Base-by-base conservation (phyloP, 2,329 filamentous ascomycete species). In the Arthrobotrys megalospora region DNA sequence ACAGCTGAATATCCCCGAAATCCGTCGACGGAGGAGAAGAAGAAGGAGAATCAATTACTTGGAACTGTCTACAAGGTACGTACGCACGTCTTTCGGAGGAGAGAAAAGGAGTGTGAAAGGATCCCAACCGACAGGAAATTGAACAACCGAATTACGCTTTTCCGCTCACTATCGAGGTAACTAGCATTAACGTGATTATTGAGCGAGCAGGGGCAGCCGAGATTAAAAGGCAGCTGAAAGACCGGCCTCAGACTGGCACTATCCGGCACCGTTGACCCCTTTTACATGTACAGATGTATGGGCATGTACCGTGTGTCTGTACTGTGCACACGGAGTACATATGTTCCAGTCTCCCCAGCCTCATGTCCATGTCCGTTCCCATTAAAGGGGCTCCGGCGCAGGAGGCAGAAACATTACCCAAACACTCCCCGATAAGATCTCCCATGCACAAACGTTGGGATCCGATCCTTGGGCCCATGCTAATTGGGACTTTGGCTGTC, bases 151-250 rank as follows among this genome's bases (percentile, higher is more conserved):
- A 60, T n/a, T 32, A 11, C 53, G 53, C 53, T 55, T 34, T 48
- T 36, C 36, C 24, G 50, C 32, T 36, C 50, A 21, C 45, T 48
- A 48, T 24, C 6, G 36, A 45, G 43, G 4, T n/a, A 16, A n/a
- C 43, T 7, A 16, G 43, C 12, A 16, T n/a, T n/a, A n/a, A 45
- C 34, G 63, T 50, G 63, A 67, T 67, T 67, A 67, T 53, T 67
- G 63, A 65, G 58, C 47, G 52, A 65, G 65, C 65, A 70, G 58
- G 72, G 72, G 48, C 66, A 71, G 62, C 73, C 73, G 73, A 77
- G 73, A 77, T 77, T 77, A 77, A 71, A 53, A 68, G 62, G 50
- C 73, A 77, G 66, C 60, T 77, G 73, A 77, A 77, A 53, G 64
- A 38, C 52, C 71, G 48, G 65, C 52, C 48, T 55, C 47, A 77